A percentile compares a stretch with the other conserved stretches of the same genome.
Conservation (phyloP, 2,329 filamentous ascomycete species). For the Aspergillus transmontanensis region DNA sequence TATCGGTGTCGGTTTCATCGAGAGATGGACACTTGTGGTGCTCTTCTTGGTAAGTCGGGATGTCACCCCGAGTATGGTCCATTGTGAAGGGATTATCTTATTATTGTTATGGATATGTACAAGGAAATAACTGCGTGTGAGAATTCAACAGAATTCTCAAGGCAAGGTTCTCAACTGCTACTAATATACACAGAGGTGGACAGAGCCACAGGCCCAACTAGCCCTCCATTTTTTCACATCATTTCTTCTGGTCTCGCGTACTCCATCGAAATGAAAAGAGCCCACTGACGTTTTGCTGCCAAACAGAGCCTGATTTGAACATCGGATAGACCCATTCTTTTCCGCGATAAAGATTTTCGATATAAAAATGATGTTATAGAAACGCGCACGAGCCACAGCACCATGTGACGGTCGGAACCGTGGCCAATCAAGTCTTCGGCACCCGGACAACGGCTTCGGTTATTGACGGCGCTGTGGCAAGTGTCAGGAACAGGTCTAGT, state of each 20-base stretch:
- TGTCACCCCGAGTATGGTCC: constrained; percentile 6
- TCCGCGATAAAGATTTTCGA: constrained; percentile 15
- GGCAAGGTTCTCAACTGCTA: neutral
- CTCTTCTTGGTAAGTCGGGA: constrained; percentile 6
- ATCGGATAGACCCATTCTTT: constrained; percentile 18
- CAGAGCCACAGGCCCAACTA: neutral
- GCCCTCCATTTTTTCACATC: neutral
- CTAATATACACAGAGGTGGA: neutral
- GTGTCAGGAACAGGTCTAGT: neutral
- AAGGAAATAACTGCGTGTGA: neutral
- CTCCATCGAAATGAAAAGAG: neutral
- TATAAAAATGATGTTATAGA: constrained; percentile 6
- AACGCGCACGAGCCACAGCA: constrained; percentile 1
- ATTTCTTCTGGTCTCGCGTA: constrained; percentile 2
- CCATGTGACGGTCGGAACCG: neutral
- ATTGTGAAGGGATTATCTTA: neutral
- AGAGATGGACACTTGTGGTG: constrained; percentile 1
- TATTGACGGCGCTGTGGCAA: constrained; percentile 6
- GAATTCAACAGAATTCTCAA: neutral
- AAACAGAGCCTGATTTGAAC: constrained; percentile 5
- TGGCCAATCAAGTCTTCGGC: neutral
- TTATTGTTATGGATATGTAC: neutral
- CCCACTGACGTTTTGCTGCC: constrained; percentile 3
- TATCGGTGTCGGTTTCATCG: constrained; percentile 10
- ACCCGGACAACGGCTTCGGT: neutral